Evolutionary conservation across 257 asterid genomes (phyloP).

Genomic region (Solanum habrochaites): DNA sequence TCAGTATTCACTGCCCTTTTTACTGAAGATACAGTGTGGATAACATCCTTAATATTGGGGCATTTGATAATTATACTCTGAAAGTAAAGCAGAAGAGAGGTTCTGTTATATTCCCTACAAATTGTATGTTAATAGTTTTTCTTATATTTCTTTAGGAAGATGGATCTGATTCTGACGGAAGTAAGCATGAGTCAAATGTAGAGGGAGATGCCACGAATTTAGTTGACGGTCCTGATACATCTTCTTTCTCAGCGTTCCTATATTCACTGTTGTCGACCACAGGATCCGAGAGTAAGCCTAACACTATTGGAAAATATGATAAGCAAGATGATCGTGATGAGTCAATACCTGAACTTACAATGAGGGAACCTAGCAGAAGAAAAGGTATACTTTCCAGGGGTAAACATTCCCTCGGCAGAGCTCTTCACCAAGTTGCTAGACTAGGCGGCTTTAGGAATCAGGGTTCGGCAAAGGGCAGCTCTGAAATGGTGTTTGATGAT

Average conservation of each 20-base stretch:
- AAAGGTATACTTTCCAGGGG: slow-evolving; percentile 65
- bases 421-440: slow-evolving; percentile 53
- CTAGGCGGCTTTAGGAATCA: slow-evolving; percentile 58
- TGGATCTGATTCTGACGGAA: slow-evolving; percentile 27
- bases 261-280: slow-evolving; percentile 70
- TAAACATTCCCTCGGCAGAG: slow-evolving; percentile 60
- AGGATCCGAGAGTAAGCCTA: slow-evolving; percentile 26
- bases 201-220: slow-evolving; percentile 41
- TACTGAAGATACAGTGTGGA: background rate
- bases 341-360: slow-evolving; percentile 30
- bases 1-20: background rate
- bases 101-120: background rate
- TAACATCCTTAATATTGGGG: background rate
- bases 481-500: slow-evolving; percentile 25
- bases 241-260: slow-evolving; percentile 81
- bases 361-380: slow-evolving; percentile 50
- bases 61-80: background rate
- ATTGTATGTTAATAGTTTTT: background rate
- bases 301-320: slow-evolving; percentile 8
- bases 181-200: slow-evolving; percentile 25
- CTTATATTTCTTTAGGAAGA: slow-evolving; percentile 34
- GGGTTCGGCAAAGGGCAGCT: slow-evolving; percentile 29
- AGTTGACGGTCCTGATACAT: slow-evolving; percentile 83
- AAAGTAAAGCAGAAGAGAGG: background rate
- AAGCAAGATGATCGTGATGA: slow-evolving; percentile 24